A percentile compares a stretch with the other conserved stretches of the same genome.
Conservation (phyloP, 768 basidiomycete genomes). For the Termitomyces sp. region DNA sequence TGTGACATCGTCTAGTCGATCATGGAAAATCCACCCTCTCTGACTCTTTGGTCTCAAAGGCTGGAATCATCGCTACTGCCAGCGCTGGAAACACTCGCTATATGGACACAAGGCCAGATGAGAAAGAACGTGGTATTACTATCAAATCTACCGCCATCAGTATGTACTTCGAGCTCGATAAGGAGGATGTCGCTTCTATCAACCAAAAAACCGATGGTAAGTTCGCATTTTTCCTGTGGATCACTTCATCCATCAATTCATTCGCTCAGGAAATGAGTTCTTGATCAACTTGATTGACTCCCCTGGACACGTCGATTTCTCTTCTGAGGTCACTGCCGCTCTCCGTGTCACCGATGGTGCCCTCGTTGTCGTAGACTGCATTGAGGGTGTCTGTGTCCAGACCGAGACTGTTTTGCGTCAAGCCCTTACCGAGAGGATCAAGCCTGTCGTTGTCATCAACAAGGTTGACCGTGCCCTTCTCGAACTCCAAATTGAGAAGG, state of each 20-base stretch:
- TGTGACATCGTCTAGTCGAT: conserved; percentile 62
- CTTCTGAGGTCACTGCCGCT: conserved; percentile 98
- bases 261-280: conserved; percentile 76
- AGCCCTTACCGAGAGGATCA: conserved; percentile 95
- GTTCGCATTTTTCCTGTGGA: conserved; percentile 21
- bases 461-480: conserved; percentile 99
- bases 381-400: conserved; percentile 99
- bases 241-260: background rate
- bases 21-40: conserved; percentile 99
- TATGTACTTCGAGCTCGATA: conserved; percentile 95
- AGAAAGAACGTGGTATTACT: conserved; percentile 99
- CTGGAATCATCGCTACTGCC: conserved; percentile 92
- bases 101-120: conserved; percentile 93
- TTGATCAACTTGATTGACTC: conserved; percentile 99
- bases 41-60: conserved; percentile 97
- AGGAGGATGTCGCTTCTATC: conserved; percentile 81
- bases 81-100: conserved; percentile 95
- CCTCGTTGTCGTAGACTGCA: conserved; percentile 98
- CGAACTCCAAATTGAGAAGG: conserved; percentile 95
- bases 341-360: conserved; percentile 99
- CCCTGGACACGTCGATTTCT: conserved; percentile 99
- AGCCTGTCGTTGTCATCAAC: conserved; percentile 98
- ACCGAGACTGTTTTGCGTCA: conserved; percentile 99
- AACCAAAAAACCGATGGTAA: conserved; percentile 92
- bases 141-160: conserved; percentile 99